phyloP scores from a whole-genome alignment of 2,329 filamentous ascomycete genomes.

The Cladophialophora yegresii region DNA sequence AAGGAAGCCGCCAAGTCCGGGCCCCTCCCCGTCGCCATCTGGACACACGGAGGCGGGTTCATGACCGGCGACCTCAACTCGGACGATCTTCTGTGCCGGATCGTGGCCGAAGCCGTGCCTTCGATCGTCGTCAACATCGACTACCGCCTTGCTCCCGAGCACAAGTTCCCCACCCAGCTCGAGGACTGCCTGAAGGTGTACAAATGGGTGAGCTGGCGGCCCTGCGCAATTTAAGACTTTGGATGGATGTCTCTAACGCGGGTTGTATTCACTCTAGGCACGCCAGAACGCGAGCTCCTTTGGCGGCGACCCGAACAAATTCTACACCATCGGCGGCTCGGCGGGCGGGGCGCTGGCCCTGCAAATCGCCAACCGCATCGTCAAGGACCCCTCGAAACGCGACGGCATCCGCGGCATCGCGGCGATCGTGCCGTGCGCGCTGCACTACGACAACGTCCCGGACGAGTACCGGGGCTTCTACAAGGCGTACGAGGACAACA shows the following conservation, averaged over 20 bases:
- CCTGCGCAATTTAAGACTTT: too few species aligned
- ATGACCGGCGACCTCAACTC: slow-evolving; percentile 42
- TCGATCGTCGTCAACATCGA: slow-evolving; percentile 44
- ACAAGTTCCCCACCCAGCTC: slow-evolving; percentile 34
- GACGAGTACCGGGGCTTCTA: slow-evolving; percentile 41
- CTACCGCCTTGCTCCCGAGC: slow-evolving; percentile 39
- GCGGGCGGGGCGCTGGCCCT: slow-evolving; percentile 46
- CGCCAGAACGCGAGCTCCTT: slow-evolving; percentile 31
- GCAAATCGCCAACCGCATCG: slow-evolving; percentile 42
- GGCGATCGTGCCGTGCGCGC: slow-evolving; percentile 43
- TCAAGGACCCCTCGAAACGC: slow-evolving; percentile 42
- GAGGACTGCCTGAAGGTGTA: slow-evolving; percentile 32
- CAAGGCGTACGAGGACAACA: slow-evolving; percentile 44
- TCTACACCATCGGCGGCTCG: slow-evolving; percentile 44
- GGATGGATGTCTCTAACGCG: background rate
- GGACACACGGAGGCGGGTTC: slow-evolving; percentile 38
- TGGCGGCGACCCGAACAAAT: slow-evolving; percentile 37
- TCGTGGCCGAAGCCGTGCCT: slow-evolving; percentile 39
- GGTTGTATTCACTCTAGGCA: slow-evolving; percentile 14
- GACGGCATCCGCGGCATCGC: slow-evolving; percentile 45
- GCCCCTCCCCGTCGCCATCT: slow-evolving; percentile 33
- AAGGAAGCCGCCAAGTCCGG: slow-evolving; percentile 32
- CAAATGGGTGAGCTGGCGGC: slow-evolving; percentile 27
- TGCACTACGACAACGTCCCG: slow-evolving; percentile 45
- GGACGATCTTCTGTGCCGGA: slow-evolving; percentile 43